A percentile compares a stretch with the other conserved stretches of the same genome.
phyloP scores from a whole-genome alignment of 768 basidiomycete genomes.

The Trametes cinnabarina region DNA sequence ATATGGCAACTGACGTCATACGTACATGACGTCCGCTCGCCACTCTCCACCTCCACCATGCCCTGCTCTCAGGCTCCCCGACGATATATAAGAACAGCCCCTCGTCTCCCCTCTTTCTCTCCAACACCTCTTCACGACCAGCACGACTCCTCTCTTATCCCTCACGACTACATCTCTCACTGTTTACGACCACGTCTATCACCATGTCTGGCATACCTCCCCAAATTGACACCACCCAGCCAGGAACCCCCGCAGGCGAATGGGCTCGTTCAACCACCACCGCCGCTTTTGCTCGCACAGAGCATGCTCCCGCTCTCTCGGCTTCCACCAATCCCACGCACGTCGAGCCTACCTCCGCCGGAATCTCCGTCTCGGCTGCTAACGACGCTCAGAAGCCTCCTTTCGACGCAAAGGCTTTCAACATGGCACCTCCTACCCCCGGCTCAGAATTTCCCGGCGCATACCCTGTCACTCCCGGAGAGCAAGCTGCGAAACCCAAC shows the following conservation, averaged over 20 bases:
- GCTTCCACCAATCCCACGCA: not conserved
- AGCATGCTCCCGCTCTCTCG: conserved; percentile 13
- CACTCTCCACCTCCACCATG: not conserved
- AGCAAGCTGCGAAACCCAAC: not conserved
- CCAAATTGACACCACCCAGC: conserved; percentile 10
- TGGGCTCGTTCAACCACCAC: conserved; percentile 24
- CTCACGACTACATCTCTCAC: not conserved
- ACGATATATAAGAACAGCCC: not conserved
- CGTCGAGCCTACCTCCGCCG: not conserved
- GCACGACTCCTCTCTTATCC: not conserved
- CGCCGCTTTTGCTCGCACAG: conserved; percentile 19
- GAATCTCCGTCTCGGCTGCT: conserved; percentile 11
- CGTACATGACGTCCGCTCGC: not conserved
- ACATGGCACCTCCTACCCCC: conserved; percentile 1
- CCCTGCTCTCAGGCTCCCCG: no score
- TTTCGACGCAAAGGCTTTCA: conserved; percentile 6
- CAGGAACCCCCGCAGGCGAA: conserved; percentile 22
- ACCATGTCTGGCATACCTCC: conserved; percentile 22
- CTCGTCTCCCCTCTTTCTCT: not conserved
- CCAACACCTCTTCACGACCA: not conserved
- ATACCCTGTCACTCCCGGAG: conserved; percentile 16
- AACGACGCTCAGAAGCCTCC: conserved; percentile 11
- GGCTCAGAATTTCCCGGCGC: conserved; percentile 19
- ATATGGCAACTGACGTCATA: not conserved
- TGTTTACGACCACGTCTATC: not conserved